phyloP scores from a whole-genome alignment of 2,329 filamentous ascomycete species.

The Fusarium bactridioides region DNA sequence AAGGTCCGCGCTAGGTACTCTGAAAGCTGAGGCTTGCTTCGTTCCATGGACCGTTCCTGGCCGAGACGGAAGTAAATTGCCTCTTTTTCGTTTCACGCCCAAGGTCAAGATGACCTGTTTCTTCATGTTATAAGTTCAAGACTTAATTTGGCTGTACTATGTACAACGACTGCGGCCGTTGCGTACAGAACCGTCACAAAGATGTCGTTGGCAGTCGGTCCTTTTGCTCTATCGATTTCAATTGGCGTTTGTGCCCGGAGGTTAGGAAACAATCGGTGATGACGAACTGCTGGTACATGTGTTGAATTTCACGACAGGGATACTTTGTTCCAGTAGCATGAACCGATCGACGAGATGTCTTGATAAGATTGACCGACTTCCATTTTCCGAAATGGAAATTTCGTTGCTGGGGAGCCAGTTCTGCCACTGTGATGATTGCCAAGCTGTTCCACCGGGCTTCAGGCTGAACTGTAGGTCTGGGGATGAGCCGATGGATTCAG shows the following conservation, averaged over 20 bases:
- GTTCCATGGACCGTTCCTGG: neutral
- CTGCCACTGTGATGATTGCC: conserved; percentile 6
- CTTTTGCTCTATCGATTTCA: neutral
- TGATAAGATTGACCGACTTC: conserved; percentile 8
- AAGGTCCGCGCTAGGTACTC: conserved; percentile 13
- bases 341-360: neutral
- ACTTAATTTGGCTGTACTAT: conserved; percentile 3
- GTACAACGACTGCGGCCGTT: neutral
- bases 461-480: conserved; percentile 15
- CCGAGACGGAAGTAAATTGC: neutral
- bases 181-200: conserved; percentile 12
- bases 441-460: conserved; percentile 2
- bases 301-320: neutral
- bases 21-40: conserved; percentile 4
- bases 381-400: conserved; percentile 17
- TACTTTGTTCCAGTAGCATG: conserved; percentile 1
- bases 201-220: neutral
- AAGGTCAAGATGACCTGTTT: conserved; percentile 25
- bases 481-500: neutral
- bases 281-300: neutral
- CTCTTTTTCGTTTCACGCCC: conserved; percentile 19
- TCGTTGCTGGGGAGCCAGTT: neutral
- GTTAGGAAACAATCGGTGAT: neutral
- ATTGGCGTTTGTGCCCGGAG: neutral
- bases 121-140: conserved; percentile 8